phyloP scores from a whole-genome alignment of 331 rosid species.

The Rhamnella rubrinervis region DNA sequence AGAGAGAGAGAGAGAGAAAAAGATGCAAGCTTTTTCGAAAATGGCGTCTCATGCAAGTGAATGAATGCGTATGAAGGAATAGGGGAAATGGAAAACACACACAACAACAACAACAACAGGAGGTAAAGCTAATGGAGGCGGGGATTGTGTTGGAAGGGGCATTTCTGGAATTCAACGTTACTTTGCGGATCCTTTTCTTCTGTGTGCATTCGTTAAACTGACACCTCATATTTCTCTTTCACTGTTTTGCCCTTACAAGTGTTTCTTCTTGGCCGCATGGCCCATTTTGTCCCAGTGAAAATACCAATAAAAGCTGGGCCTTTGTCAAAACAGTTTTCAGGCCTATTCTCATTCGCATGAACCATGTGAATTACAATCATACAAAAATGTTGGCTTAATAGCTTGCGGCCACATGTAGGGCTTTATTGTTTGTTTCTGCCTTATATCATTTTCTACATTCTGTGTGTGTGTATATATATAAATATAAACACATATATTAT shows the following conservation, averaged over 20 bases:
- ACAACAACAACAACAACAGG: not conserved
- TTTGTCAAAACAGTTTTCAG: too few species aligned
- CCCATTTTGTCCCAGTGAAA: not conserved
- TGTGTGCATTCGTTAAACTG: not conserved
- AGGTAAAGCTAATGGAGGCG: constrained; percentile 6
- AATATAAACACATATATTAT: too few species aligned
- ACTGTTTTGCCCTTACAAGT: constrained; percentile 1
- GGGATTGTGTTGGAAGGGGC: constrained; percentile 24
- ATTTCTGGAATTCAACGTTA: constrained; percentile 15
- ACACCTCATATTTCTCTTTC: not conserved
- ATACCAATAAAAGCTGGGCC: not conserved
- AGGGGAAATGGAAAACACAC: not conserved
- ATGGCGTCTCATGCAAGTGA: constrained; percentile 32
- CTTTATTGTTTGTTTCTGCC: too few species aligned
- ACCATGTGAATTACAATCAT: too few species aligned
- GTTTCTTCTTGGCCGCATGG: not conserved
- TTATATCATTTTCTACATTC: too few species aligned
- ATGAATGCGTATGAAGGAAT: not conserved
- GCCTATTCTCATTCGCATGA: too few species aligned
- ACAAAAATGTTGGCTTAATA: too few species aligned
- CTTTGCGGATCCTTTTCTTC: not conserved
- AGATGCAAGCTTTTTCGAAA: not conserved
- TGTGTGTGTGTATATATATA: too few species aligned
- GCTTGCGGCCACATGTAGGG: too few species aligned
- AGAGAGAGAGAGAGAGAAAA: constrained; percentile 4